A percentile compares a stretch with the other conserved stretches of the same genome.
phyloP scores from a whole-genome alignment of 768 basidiomycete genomes.

The Amanita fuliginea region DNA sequence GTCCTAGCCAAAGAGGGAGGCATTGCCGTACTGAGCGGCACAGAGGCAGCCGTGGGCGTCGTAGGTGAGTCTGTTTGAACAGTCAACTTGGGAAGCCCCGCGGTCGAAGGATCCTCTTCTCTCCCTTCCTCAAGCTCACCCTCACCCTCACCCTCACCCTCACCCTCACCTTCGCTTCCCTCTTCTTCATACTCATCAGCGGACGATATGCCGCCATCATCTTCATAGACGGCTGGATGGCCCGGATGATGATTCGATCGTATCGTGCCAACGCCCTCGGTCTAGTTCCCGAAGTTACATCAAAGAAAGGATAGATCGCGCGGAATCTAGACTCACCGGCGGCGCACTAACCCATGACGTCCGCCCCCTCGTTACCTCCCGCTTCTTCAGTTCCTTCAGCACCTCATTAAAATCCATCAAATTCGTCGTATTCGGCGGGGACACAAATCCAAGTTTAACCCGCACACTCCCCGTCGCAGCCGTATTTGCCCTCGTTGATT shows the following conservation, averaged over 20 bases:
- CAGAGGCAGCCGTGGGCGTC: slow-evolving; percentile 4
- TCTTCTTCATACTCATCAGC: slow-evolving; percentile 1
- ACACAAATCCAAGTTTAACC: slow-evolving; percentile 37
- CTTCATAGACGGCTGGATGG: slow-evolving; percentile 44
- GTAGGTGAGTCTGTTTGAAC: slow-evolving; percentile 3
- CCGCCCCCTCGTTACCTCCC: background rate
- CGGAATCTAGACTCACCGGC: slow-evolving; percentile 1
- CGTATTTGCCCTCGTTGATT: slow-evolving; percentile 31
- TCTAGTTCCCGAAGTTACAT: slow-evolving; percentile 31
- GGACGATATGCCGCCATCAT: slow-evolving; percentile 66
- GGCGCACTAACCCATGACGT: slow-evolving; percentile 4
- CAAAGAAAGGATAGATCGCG: background rate
- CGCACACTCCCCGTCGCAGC: slow-evolving; percentile 27
- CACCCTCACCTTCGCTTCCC: background rate
- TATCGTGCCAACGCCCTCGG: slow-evolving; percentile 77
- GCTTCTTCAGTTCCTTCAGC: slow-evolving; percentile 49
- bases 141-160: slow-evolving; percentile 13
- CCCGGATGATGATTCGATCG: slow-evolving; percentile 33
- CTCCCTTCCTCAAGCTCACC: slow-evolving; percentile 22
- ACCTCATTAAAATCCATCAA: slow-evolving; percentile 44
- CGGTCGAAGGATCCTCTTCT: background rate
- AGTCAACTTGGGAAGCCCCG: background rate
- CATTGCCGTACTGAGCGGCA: background rate
- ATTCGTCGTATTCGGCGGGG: slow-evolving; percentile 20
- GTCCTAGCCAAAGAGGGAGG: background rate